Percentiles rank a stretch among this genome's conserved stretches.
phyloP scores from a whole-genome alignment of 2,329 filamentous ascomycete genomes.

The Bipolaris zeicola region DNA sequence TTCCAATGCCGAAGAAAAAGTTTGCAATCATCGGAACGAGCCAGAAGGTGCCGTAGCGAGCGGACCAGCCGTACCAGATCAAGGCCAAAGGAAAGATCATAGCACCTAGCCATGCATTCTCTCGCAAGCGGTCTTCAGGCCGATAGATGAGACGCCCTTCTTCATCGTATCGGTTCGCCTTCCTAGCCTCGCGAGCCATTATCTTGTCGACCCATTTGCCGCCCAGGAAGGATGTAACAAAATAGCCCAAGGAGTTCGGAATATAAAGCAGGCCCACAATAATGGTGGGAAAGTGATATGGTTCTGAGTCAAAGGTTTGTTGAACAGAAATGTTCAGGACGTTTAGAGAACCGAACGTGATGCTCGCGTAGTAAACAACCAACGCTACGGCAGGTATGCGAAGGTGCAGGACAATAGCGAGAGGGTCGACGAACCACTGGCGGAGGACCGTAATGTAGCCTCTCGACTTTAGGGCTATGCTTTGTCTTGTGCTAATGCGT shows the following conservation, averaged over 20 bases:
- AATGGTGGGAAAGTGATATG: conserved; percentile 46
- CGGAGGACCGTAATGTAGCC: too few species aligned
- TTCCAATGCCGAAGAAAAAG: conserved; percentile 50
- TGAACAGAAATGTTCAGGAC: conserved; percentile 50
- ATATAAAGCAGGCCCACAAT: conserved; percentile 49
- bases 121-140: conserved; percentile 49
- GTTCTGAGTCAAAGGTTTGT: conserved; percentile 39
- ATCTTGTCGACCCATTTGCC: conserved; percentile 49
- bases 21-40: conserved; percentile 47
- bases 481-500: too few species aligned
- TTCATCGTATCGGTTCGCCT: conserved; percentile 44
- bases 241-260: conserved; percentile 45
- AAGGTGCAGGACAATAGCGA: conserved; percentile 46
- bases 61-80: conserved; percentile 48
- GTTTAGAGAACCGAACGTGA: conserved; percentile 48
- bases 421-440: conserved; percentile 48
- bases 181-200: conserved; percentile 48
- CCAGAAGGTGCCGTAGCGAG: conserved; percentile 40
- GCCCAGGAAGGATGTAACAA: conserved; percentile 43
- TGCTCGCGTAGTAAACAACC: conserved; percentile 49
- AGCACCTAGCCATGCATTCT: conserved; percentile 49
- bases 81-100: conserved; percentile 45
- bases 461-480: too few species aligned
- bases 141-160: conserved; percentile 42
- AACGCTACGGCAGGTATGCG: conserved; percentile 47